Evolutionary conservation across 176 grass and related monocot species (phyloP).

Genomic region (Thinopyrum elongatum): DNA sequence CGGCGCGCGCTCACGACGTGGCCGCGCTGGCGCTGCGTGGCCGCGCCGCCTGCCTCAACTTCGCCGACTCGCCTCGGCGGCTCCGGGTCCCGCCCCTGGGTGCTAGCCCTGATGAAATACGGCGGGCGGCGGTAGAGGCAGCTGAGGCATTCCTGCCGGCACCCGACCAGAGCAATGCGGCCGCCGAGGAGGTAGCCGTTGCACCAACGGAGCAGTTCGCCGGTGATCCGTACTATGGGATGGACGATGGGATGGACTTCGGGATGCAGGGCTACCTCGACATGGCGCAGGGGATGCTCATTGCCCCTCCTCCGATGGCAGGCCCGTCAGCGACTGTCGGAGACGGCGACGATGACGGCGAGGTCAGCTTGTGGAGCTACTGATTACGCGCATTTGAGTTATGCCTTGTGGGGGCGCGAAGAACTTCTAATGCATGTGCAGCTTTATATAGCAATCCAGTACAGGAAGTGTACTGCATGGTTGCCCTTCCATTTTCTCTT

Average conservation of each 20-base stretch:
- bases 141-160: conserved; percentile 50
- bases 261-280: conserved; percentile 90
- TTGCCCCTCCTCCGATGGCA: conserved; percentile 60
- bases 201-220: background rate
- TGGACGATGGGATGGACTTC: conserved; percentile 59
- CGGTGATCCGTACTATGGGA: background rate
- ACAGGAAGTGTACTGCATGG: conserved; percentile 5
- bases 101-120: conserved; percentile 55
- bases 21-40: conserved; percentile 75
- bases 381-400: conserved; percentile 5
- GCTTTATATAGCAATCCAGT: conserved; percentile 10
- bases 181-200: background rate
- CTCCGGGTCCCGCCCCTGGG: conserved; percentile 46
- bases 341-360: conserved; percentile 33
- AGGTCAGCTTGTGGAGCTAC: conserved; percentile 70
- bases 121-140: conserved; percentile 44
- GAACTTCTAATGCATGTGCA: conserved; percentile 24
- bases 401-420: background rate
- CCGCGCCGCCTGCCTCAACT: conserved; percentile 83
- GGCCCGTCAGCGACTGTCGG: conserved; percentile 8
- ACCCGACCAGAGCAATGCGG: background rate
- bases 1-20: conserved; percentile 87
- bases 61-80: conserved; percentile 69
- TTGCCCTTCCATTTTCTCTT: background rate
- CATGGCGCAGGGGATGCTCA: conserved; percentile 91